phyloP scores from a whole-genome alignment of 192 early-diverging fungal genomes.

The Glomus cerebriforme region DNA sequence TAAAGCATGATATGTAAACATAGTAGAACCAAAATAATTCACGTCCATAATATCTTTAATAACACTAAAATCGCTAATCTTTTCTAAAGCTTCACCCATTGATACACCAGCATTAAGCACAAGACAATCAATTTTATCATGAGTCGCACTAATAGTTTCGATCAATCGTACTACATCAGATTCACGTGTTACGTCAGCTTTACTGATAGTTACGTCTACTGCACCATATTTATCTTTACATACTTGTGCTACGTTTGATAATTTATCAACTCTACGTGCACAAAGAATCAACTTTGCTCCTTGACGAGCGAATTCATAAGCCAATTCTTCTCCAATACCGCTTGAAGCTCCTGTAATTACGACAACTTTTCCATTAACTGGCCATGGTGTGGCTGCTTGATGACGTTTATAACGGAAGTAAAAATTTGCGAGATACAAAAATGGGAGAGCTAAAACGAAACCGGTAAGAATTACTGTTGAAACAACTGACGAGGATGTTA shows the following conservation, averaged over 20 bases:
- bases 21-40: constrained; percentile 6
- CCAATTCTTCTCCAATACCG: constrained; percentile 74
- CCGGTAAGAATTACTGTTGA: neutral
- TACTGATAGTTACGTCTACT: neutral
- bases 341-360: constrained; percentile 63
- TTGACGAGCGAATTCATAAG: constrained; percentile 64
- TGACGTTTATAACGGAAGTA: neutral
- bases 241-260: neutral
- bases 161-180: neutral
- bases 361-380: neutral
- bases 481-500: neutral
- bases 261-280: neutral
- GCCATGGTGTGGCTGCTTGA: neutral
- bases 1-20: constrained; percentile 14
- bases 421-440: neutral
- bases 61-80: neutral
- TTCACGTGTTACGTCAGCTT: constrained; percentile 8
- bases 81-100: constrained; percentile 24
- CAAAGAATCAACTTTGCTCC: constrained; percentile 56
- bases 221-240: constrained; percentile 2
- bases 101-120: constrained; percentile 26
- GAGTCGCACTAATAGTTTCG: neutral
- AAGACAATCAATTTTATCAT: constrained; percentile 17
- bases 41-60: constrained; percentile 19
- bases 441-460: neutral